Conservation (phyloP, 2,329 filamentous ascomycete species). For the Didymella sp. region DNA sequence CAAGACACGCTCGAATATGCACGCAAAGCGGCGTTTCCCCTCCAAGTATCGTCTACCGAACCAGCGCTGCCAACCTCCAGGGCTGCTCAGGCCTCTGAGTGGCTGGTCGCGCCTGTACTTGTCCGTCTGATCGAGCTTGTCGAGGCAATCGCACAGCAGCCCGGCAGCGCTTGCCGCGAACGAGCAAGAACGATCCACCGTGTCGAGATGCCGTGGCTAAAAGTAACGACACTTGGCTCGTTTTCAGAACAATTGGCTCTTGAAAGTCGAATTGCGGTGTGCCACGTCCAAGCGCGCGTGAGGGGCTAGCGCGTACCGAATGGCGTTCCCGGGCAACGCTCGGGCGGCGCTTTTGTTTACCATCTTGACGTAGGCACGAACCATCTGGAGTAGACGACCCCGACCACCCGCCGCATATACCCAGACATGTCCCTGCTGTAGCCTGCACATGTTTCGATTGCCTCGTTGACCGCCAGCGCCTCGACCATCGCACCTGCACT, state of each 20-base stretch:
- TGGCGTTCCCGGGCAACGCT: conserved; percentile 15
- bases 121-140: conserved; percentile 10
- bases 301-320: conserved; percentile 13
- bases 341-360: conserved; percentile 16
- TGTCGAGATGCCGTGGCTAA: conserved; percentile 5
- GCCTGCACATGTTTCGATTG: conserved; percentile 7
- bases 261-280: conserved; percentile 21
- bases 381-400: conserved; percentile 18
- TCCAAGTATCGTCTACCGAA: neutral
- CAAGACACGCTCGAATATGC: neutral
- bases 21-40: neutral
- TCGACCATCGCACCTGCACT: conserved; percentile 8
- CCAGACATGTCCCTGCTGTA: conserved; percentile 19
- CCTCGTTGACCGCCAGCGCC: conserved; percentile 2
- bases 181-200: conserved; percentile 11
- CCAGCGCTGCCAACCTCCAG: neutral
- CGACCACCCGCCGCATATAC: conserved; percentile 10
- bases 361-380: conserved; percentile 17
- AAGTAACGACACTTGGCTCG: conserved; percentile 7
- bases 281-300: conserved; percentile 14
- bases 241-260: conserved; percentile 11
- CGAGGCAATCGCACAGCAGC: conserved; percentile 5
- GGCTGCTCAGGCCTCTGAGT: conserved; percentile 13
- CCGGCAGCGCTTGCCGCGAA: conserved; percentile 18
- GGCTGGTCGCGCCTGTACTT: conserved; percentile 1